A percentile compares a stretch with the other conserved stretches of the same genome.
Evolutionary conservation across 345 rosid species (phyloP).

Genomic region (Gynandropsis gynandra): DNA sequence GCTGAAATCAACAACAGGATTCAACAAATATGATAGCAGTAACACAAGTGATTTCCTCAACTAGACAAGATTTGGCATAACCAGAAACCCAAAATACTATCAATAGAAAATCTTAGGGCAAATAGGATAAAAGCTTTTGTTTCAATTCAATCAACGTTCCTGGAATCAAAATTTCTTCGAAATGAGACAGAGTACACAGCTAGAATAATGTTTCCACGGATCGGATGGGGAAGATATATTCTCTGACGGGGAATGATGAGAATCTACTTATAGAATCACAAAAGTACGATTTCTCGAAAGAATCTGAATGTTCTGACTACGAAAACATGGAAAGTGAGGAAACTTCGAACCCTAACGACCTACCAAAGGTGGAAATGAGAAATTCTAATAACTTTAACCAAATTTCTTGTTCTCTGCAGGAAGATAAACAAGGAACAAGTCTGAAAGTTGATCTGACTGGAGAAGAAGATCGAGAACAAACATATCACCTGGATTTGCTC

Average conservation of each 20-base stretch:
- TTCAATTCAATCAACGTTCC: not conserved
- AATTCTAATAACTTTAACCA: not conserved
- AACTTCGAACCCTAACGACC: slow-evolving; percentile 15
- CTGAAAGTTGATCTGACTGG: slow-evolving; percentile 7
- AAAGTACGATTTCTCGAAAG: not conserved
- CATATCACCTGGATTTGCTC: slow-evolving; percentile 22
- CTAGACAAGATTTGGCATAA: slow-evolving; percentile 3
- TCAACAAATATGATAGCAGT: slow-evolving; percentile 2
- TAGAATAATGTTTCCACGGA: too few species aligned
- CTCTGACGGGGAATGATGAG: too few species aligned
- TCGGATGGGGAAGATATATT: too few species aligned
- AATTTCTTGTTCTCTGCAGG: not conserved
- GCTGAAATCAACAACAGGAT: slow-evolving; percentile 33
- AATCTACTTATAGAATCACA: too few species aligned
- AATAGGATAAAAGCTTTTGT: too few species aligned
- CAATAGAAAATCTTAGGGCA: too few species aligned
- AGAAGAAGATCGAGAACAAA: slow-evolving; percentile 8
- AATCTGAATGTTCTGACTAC: not conserved
- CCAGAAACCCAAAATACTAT: not conserved
- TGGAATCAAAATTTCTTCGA: not conserved
- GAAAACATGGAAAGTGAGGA: slow-evolving; percentile 16
- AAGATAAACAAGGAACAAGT: not conserved
- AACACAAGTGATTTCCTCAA: slow-evolving; percentile 13
- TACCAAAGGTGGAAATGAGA: slow-evolving; percentile 1
- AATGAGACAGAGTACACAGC: not conserved